Percentiles rank a stretch among this genome's conserved stretches.
These are phyloP conservation scores for Fusarium newnesense DNA, from an alignment of 2,329 filamentous ascomycete species.

Conservation along the genomic window DNA sequence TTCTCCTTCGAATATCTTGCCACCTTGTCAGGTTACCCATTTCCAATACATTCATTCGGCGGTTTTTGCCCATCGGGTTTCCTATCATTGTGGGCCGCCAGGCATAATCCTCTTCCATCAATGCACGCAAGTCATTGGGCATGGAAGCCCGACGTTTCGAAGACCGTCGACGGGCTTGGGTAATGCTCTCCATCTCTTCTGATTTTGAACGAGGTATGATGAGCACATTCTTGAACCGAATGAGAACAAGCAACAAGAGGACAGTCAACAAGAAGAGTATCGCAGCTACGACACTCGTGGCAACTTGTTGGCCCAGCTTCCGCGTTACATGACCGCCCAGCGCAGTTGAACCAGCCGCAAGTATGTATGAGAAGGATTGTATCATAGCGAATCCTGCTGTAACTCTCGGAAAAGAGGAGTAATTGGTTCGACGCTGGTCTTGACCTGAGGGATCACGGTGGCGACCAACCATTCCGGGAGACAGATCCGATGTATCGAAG, in stretches of 20 bases:
- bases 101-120: constrained; percentile 63
- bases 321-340: constrained; percentile 75
- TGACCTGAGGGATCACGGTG: constrained; percentile 55
- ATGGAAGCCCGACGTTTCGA: constrained; percentile 57
- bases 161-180: constrained; percentile 60
- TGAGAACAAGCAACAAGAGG: constrained; percentile 69
- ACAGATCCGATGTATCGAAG: constrained; percentile 83
- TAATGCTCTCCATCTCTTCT: constrained; percentile 64
- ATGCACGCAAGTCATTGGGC: constrained; percentile 51
- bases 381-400: constrained; percentile 76
- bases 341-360: constrained; percentile 75
- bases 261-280: constrained; percentile 74
- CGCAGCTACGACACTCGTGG: constrained; percentile 74
- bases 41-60: constrained; percentile 78
- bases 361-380: constrained; percentile 75
- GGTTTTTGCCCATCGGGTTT: constrained; percentile 74
- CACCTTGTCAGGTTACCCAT: constrained; percentile 74
- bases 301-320: constrained; percentile 71
- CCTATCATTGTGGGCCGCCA: constrained; percentile 79
- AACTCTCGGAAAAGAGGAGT: constrained; percentile 80
- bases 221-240: constrained; percentile 72
- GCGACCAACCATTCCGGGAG: constrained; percentile 73
- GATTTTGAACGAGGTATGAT: constrained; percentile 73
- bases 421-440: constrained; percentile 68
- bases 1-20: constrained; percentile 75